Evolutionary conservation across 2,329 filamentous ascomycete genomes (phyloP).

Genomic region (Geosmithia flava): DNA sequence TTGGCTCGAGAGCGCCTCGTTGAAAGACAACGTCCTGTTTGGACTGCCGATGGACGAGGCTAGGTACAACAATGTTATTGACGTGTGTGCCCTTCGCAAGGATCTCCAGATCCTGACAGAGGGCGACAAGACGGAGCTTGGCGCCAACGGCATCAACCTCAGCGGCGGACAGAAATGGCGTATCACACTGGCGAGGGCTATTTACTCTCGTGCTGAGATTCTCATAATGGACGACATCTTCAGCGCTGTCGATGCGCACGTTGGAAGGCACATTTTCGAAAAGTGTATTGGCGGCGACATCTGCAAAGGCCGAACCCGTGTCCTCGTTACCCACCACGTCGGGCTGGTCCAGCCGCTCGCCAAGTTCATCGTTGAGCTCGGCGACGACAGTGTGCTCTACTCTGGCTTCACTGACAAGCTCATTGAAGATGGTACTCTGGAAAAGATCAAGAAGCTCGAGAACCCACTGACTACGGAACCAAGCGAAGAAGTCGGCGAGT

Average conservation of each 20-base stretch:
- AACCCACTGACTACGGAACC: constrained; percentile 28
- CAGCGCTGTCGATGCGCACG: constrained; percentile 70
- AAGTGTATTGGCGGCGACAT: constrained; percentile 62
- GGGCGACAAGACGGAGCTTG: constrained; percentile 70
- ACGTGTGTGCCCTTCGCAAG: constrained; percentile 61
- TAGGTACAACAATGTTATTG: constrained; percentile 59
- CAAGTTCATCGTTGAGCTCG: constrained; percentile 63
- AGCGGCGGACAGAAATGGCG: constrained; percentile 79
- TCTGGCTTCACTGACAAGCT: constrained; percentile 55
- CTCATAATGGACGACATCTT: constrained; percentile 77
- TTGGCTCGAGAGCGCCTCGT: constrained; percentile 74
- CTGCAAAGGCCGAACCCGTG: constrained; percentile 56
- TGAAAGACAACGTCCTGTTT: constrained; percentile 69
- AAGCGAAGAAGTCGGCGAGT: constrained; percentile 27
- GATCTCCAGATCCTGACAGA: constrained; percentile 67
- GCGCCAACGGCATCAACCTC: constrained; percentile 73
- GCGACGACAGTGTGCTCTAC: constrained; percentile 52
- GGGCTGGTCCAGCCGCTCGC: constrained; percentile 57
- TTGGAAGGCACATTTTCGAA: constrained; percentile 68
- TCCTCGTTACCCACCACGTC: constrained; percentile 73
- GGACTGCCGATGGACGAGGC: constrained; percentile 55
- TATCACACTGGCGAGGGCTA: constrained; percentile 64
- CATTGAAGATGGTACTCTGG: constrained; percentile 40
- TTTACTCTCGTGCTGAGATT: constrained; percentile 69
- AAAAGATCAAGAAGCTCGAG: constrained; percentile 45